These are phyloP conservation scores for Blepharisma japonicum DNA, from an alignment of 73 alveolate species.

Conservation along the genomic window DNA sequence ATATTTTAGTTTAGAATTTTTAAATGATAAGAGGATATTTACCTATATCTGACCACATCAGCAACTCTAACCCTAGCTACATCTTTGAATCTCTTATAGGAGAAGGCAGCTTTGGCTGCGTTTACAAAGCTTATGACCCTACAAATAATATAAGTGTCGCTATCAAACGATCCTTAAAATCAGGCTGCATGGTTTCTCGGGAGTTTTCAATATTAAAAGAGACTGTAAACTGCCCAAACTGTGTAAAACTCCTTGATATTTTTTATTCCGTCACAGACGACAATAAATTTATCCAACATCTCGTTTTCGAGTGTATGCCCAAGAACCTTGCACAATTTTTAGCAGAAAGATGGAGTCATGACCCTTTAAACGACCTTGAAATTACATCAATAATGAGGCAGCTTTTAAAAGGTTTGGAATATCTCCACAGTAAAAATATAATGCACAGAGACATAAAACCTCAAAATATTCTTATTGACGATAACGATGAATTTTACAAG, in stretches of 20 bases:
- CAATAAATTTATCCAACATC: slow-evolving; percentile 81
- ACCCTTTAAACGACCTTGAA: not conserved
- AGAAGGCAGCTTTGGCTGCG: slow-evolving; percentile 62
- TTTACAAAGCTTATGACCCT: slow-evolving; percentile 69
- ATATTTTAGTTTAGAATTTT: too few species aligned
- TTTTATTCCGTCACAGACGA: slow-evolving; percentile 85
- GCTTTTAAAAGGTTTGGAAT: slow-evolving; percentile 43
- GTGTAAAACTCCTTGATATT: slow-evolving; percentile 37
- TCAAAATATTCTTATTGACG: slow-evolving; percentile 46
- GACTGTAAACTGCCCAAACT: slow-evolving; percentile 60
- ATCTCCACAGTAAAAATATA: slow-evolving; percentile 39
- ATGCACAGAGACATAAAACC: slow-evolving; percentile 72
- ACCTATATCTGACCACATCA: not conserved
- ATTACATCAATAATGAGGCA: slow-evolving; percentile 47
- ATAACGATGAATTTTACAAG: slow-evolving; percentile 32
- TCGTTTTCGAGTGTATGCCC: slow-evolving; percentile 88
- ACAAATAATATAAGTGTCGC: slow-evolving; percentile 57
- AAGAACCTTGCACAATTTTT: slow-evolving; percentile 67
- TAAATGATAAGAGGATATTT: too few species aligned
- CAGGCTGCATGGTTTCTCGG: slow-evolving; percentile 69
- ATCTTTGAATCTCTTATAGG: not conserved
- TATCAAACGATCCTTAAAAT: slow-evolving; percentile 72
- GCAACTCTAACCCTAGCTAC: slow-evolving; percentile 11
- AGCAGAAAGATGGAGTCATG: not conserved
- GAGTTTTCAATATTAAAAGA: slow-evolving; percentile 67